Conservation (phyloP, 2,329 filamentous ascomycete genomes). For the Geosmithia flava region DNA sequence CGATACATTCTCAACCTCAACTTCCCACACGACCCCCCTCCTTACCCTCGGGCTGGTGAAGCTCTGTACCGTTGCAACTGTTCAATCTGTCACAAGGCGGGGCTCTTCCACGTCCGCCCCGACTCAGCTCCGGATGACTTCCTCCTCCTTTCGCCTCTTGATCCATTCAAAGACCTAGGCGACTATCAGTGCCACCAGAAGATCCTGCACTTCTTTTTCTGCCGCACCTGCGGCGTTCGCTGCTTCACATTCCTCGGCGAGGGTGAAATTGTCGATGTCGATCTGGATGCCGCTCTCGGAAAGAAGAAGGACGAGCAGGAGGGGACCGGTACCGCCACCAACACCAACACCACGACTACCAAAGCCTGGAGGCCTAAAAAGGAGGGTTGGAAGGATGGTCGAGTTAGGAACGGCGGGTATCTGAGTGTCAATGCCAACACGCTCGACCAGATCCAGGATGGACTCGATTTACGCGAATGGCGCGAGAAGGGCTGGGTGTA, state of each 20-base stretch:
- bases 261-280: conserved; percentile 14
- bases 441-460: conserved; percentile 22
- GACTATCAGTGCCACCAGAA: conserved; percentile 23
- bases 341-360: conserved; percentile 2
- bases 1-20: conserved; percentile 29
- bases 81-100: conserved; percentile 33
- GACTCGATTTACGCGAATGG: conserved; percentile 22
- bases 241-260: conserved; percentile 26
- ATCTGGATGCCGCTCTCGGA: conserved; percentile 6
- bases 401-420: conserved; percentile 12
- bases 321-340: background rate
- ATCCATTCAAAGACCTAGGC: conserved; percentile 22
- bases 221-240: conserved; percentile 29
- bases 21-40: conserved; percentile 17
- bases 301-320: conserved; percentile 1
- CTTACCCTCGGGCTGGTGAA: conserved; percentile 10
- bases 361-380: conserved; percentile 17
- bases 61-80: conserved; percentile 31
- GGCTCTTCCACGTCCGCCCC: conserved; percentile 30
- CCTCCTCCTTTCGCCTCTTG: conserved; percentile 26
- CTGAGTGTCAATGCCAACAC: conserved; percentile 24
- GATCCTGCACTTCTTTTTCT: conserved; percentile 29
- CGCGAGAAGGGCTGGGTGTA: conserved; percentile 18
- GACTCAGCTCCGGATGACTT: conserved; percentile 25
- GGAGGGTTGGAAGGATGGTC: conserved; percentile 5